Conservation (phyloP, 2,329 filamentous ascomycete genomes). For the Corniculantispora saksenae region DNA sequence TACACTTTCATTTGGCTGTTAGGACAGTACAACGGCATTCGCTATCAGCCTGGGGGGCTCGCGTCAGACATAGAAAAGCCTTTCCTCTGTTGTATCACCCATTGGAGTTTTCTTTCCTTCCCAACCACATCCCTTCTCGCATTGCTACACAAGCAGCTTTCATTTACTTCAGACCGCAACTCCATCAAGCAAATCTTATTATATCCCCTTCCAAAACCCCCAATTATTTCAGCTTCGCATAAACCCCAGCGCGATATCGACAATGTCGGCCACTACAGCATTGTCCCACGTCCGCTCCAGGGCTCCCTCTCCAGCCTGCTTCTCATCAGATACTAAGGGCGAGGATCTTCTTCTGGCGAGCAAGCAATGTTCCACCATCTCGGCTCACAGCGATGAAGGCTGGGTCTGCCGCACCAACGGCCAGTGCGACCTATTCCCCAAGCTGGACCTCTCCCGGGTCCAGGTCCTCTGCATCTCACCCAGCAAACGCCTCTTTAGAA, state of each 20-base stretch:
- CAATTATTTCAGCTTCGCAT: background rate
- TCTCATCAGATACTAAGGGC: background rate
- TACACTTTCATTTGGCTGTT: too few relatives aligned
- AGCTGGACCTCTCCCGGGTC: background rate
- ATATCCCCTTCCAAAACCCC: background rate
- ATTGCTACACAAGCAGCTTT: background rate
- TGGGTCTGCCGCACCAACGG: slow-evolving; percentile 5
- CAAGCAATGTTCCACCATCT: background rate
- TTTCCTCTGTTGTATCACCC: background rate
- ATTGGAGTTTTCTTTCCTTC: too few relatives aligned
- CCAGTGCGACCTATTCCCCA: slow-evolving; percentile 5
- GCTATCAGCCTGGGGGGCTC: too few relatives aligned
- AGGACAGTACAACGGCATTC: too few relatives aligned
- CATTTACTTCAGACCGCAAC: background rate
- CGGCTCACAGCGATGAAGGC: background rate
- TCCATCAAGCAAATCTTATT: background rate
- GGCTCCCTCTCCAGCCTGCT: too few relatives aligned
- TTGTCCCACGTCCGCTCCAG: too few relatives aligned
- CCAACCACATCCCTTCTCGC: background rate
- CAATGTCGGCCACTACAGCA: background rate
- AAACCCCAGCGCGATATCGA: background rate
- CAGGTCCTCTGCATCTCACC: background rate
- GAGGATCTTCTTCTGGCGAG: background rate
- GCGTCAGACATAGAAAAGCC: too few relatives aligned
- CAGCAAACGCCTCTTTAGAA: background rate